Percentiles rank a stretch among this genome's conserved stretches.
phyloP scores from a whole-genome alignment of 169 alveolate species.

The Plasmodium fragile region DNA sequence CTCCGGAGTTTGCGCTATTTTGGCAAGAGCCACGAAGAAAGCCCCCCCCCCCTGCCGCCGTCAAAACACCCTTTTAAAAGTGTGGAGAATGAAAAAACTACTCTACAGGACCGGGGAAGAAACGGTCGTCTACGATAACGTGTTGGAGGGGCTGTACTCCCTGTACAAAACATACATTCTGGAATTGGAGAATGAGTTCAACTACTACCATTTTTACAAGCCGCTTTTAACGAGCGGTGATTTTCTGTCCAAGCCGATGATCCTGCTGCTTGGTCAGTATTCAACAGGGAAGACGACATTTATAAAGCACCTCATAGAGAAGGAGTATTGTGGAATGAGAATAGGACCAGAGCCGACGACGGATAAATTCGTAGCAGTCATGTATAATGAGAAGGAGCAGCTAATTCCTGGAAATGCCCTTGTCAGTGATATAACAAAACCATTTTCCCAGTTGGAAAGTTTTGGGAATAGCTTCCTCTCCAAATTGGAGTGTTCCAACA shows the following conservation, averaged over 20 bases:
- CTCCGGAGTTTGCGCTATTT: not conserved
- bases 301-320: slow-evolving; percentile 81
- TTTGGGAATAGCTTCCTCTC: slow-evolving; percentile 86
- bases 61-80: not conserved
- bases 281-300: slow-evolving; percentile 87
- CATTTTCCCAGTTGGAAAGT: slow-evolving; percentile 86
- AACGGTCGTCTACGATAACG: slow-evolving; percentile 66
- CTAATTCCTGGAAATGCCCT: slow-evolving; percentile 88
- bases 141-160: slow-evolving; percentile 56
- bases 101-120: slow-evolving; percentile 51
- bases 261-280: slow-evolving; percentile 84
- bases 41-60: not conserved
- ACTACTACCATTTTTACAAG: slow-evolving; percentile 78
- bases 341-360: slow-evolving; percentile 92
- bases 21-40: not conserved
- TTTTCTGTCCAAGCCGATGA: slow-evolving; percentile 85
- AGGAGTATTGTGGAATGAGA: slow-evolving; percentile 84
- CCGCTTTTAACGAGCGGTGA: slow-evolving; percentile 83
- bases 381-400: slow-evolving; percentile 80
- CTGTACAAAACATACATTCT: slow-evolving; percentile 66
- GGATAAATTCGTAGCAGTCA: slow-evolving; percentile 86
- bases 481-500: slow-evolving; percentile 83
- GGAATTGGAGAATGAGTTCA: slow-evolving; percentile 77
- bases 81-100: slow-evolving; percentile 37
- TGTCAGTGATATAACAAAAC: slow-evolving; percentile 86